Conservation (phyloP, 2,329 filamentous ascomycete species). For the Apiospora aurea region DNA sequence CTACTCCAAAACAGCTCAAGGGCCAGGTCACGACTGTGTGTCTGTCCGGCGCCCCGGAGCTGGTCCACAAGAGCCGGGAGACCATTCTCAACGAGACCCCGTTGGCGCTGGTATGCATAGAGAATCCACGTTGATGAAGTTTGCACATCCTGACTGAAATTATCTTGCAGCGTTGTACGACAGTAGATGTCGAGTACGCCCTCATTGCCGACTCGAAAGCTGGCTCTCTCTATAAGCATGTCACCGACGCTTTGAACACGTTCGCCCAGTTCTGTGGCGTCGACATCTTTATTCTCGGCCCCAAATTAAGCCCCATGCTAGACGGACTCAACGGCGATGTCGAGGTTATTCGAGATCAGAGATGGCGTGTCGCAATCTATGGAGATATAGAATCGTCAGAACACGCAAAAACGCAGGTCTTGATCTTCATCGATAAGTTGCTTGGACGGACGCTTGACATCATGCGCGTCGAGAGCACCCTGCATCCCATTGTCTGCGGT, state of each 20-base stretch:
- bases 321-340: constrained; percentile 78
- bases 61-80: constrained; percentile 88
- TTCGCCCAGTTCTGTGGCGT: constrained; percentile 90
- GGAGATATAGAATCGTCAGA: constrained; percentile 95
- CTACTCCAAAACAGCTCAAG: constrained; percentile 75
- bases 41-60: constrained; percentile 84
- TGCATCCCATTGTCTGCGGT: constrained; percentile 92
- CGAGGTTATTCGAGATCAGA: constrained; percentile 85
- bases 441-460: constrained; percentile 41
- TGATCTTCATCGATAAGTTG: constrained; percentile 97
- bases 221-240: constrained; percentile 74
- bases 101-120: constrained; percentile 80
- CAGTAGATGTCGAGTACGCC: constrained; percentile 90
- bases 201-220: constrained; percentile 79
- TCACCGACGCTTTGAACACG: constrained; percentile 85
- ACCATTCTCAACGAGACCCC: constrained; percentile 91
- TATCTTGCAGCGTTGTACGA: constrained; percentile 78
- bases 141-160: constrained; percentile 39
- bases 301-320: constrained; percentile 82
- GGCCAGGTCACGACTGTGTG: constrained; percentile 85
- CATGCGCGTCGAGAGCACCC: constrained; percentile 51
- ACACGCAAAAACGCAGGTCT: constrained; percentile 92
- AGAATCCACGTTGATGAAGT: constrained; percentile 25
- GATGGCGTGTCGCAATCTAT: constrained; percentile 92
- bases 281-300: constrained; percentile 94